Percentiles rank a stretch among this genome's conserved stretches.
These are phyloP conservation scores for Suillus spraguei DNA, from an alignment of 768 basidiomycete species.

Conservation along the genomic window DNA sequence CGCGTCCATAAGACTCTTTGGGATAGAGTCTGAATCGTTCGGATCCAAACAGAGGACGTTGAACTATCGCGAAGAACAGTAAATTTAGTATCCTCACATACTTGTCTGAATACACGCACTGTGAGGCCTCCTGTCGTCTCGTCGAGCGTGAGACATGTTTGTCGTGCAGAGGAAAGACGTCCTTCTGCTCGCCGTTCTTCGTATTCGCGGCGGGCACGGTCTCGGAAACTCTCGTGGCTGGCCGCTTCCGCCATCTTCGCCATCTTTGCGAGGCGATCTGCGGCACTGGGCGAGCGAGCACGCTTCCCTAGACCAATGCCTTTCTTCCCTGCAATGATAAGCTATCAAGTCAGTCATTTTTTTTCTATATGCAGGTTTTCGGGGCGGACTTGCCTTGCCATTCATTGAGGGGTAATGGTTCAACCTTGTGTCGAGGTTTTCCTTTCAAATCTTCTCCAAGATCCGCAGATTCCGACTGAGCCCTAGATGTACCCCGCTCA, in stretches of 20 bases:
- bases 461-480: slow-evolving; percentile 11
- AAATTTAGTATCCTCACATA: slow-evolving; percentile 8
- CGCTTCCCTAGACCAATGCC: slow-evolving; percentile 78
- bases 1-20: slow-evolving; percentile 62
- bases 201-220: slow-evolving; percentile 71
- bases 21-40: slow-evolving; percentile 62
- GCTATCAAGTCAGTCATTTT: slow-evolving; percentile 6
- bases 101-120: slow-evolving; percentile 27
- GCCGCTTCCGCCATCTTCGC: slow-evolving; percentile 59
- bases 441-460: slow-evolving; percentile 6
- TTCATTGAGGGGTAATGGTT: slow-evolving; percentile 76
- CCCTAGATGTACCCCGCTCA: slow-evolving; percentile 4
- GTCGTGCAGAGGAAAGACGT: slow-evolving; percentile 68
- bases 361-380: background rate
- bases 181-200: slow-evolving; percentile 76
- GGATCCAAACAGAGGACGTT: slow-evolving; percentile 83
- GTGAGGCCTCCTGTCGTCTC: slow-evolving; percentile 69
- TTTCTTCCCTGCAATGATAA: slow-evolving; percentile 59
- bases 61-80: slow-evolving; percentile 50
- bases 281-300: slow-evolving; percentile 59
- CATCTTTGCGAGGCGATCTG: slow-evolving; percentile 73
- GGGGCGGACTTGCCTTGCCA: slow-evolving; percentile 67
- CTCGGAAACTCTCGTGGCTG: slow-evolving; percentile 62
- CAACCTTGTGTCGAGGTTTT: slow-evolving; percentile 47
- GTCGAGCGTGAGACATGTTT: slow-evolving; percentile 75